phyloP scores from a whole-genome alignment of 495 filamentous ascomycete species.

The Aspergillus saccharolyticus region DNA sequence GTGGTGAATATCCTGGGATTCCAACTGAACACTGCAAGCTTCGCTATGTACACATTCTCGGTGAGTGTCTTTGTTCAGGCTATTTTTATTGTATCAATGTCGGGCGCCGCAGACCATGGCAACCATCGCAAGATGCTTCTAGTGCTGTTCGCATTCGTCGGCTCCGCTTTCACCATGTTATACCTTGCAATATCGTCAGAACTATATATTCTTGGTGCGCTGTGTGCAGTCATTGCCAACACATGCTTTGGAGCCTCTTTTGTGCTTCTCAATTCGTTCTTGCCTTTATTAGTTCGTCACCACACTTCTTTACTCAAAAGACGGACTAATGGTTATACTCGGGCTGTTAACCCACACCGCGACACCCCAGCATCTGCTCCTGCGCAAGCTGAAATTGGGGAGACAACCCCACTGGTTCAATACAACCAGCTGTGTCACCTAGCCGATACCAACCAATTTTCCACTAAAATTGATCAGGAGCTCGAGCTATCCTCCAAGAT shows the following conservation, averaged over 20 bases:
- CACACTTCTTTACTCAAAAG: conserved; percentile 50
- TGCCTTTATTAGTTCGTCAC: conserved; percentile 74
- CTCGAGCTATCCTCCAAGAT: conserved; percentile 76
- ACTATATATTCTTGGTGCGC: conserved; percentile 71
- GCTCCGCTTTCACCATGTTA: conserved; percentile 78
- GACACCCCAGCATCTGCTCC: background rate
- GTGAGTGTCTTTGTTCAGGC: conserved; percentile 85
- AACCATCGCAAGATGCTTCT: conserved; percentile 85
- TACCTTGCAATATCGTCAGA: conserved; percentile 73
- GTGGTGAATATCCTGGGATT: conserved; percentile 74
- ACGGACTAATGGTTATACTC: background rate
- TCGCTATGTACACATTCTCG: conserved; percentile 97
- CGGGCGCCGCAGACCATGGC: conserved; percentile 91
- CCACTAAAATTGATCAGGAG: conserved; percentile 43
- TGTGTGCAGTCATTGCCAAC: conserved; percentile 85
- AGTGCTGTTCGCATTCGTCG: conserved; percentile 74
- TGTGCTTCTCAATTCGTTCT: conserved; percentile 77
- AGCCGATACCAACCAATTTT: conserved; percentile 13
- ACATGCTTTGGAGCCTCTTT: conserved; percentile 85
- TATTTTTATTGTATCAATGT: conserved; percentile 89
- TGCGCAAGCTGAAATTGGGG: conserved; percentile 13
- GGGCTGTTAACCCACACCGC: background rate
- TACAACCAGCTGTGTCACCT: conserved; percentile 2
- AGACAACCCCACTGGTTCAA: conserved; percentile 34
- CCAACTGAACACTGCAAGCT: conserved; percentile 92